Conservation (phyloP, 1,284 basidiomycete species). For the Melampsora americana region DNA sequence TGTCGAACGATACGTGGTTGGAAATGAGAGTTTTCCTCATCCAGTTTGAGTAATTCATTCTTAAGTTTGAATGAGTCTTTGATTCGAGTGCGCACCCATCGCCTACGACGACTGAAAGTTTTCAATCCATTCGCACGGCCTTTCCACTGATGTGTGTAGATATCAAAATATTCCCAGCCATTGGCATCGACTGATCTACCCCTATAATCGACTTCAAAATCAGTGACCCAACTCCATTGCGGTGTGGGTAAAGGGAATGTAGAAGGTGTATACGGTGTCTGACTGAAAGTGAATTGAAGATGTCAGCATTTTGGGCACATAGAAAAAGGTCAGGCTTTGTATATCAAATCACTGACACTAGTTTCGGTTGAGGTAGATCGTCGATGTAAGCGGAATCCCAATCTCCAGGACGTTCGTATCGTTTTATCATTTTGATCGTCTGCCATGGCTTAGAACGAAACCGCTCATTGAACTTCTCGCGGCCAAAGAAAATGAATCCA, state of each 20-base stretch:
- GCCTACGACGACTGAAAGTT: slow-evolving; percentile 28
- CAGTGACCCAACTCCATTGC: slow-evolving; percentile 34
- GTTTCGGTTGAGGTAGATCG: background rate
- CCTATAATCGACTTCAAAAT: slow-evolving; percentile 25
- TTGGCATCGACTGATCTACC: slow-evolving; percentile 17
- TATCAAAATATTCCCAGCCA: slow-evolving; percentile 40
- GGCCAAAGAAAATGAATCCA: slow-evolving; percentile 14
- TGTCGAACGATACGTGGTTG: background rate
- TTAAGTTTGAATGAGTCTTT: slow-evolving; percentile 1
- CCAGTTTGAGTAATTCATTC: background rate
- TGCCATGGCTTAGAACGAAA: slow-evolving; percentile 31
- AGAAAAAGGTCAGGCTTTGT: background rate
- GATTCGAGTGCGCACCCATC: slow-evolving; percentile 27
- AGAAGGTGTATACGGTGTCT: slow-evolving; percentile 26
- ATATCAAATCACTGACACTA: slow-evolving; percentile 27
- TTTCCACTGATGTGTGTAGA: slow-evolving; percentile 25
- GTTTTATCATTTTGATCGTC: slow-evolving; percentile 24
- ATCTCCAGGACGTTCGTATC: slow-evolving; percentile 28
- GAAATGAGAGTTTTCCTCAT: background rate
- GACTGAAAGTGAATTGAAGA: slow-evolving; percentile 6
- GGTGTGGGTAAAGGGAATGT: slow-evolving; percentile 32
- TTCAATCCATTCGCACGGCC: slow-evolving; percentile 5
- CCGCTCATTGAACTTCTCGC: slow-evolving; percentile 15
- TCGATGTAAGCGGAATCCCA: slow-evolving; percentile 18
- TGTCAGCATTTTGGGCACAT: background rate